Evolutionary conservation across 768 basidiomycete species (phyloP).

Genomic region (Tylopilus sp.): DNA sequence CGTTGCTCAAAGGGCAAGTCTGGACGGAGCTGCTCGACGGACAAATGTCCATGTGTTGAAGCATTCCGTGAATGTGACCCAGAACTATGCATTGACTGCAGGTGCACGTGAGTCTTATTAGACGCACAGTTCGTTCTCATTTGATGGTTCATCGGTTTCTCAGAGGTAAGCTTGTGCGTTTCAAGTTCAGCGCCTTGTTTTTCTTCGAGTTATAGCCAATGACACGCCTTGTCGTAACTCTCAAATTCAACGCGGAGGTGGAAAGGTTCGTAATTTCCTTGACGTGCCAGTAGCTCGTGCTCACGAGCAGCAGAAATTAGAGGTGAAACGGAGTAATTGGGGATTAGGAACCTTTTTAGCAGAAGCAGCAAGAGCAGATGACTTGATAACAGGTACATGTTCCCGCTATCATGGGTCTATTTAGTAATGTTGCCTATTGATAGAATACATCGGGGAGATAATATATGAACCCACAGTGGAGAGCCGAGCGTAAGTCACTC

Average conservation of each 20-base stretch:
- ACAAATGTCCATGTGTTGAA: slow-evolving; percentile 50
- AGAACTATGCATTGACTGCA: slow-evolving; percentile 53
- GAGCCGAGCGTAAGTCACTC: slow-evolving; percentile 47
- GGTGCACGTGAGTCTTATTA: slow-evolving; percentile 39
- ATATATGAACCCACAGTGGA: slow-evolving; percentile 46
- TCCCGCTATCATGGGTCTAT: neutral
- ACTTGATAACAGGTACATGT: slow-evolving; percentile 44
- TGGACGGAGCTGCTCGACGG: slow-evolving; percentile 33
- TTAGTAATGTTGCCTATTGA: neutral
- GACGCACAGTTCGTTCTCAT: neutral
- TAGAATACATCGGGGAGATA: slow-evolving; percentile 69
- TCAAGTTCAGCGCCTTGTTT: neutral
- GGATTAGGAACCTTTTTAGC: slow-evolving; percentile 54
- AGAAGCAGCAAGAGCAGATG: slow-evolving; percentile 42
- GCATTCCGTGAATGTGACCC: slow-evolving; percentile 65
- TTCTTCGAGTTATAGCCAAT: slow-evolving; percentile 21
- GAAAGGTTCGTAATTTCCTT: slow-evolving; percentile 38
- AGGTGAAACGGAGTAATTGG: slow-evolving; percentile 43
- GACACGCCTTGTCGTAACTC: slow-evolving; percentile 45
- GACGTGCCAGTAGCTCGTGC: neutral
- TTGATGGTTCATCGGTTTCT: neutral
- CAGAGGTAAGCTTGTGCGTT: slow-evolving; percentile 23
- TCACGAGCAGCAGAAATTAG: slow-evolving; percentile 34
- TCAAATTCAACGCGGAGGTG: slow-evolving; percentile 42
- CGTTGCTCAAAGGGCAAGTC: slow-evolving; percentile 36